Percentiles rank a stretch among this genome's conserved stretches.
phyloP scores from a whole-genome alignment of 2,329 filamentous ascomycete genomes.

The Fusarium begoniae region DNA sequence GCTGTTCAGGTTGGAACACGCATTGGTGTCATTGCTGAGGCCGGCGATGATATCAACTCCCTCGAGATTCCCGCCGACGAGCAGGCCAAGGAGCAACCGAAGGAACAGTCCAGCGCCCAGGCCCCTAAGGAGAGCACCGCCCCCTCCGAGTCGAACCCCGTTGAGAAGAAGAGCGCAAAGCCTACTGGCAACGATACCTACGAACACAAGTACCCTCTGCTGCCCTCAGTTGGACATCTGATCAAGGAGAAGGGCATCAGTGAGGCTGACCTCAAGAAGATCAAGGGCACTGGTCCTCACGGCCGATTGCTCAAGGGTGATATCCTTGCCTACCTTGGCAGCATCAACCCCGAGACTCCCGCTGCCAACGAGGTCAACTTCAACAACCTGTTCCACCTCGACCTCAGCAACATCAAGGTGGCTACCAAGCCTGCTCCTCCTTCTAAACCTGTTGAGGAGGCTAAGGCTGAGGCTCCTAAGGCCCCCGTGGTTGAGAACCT shows the following conservation, averaged over 20 bases:
- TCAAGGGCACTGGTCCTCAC: constrained; percentile 86
- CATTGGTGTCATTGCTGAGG: constrained; percentile 85
- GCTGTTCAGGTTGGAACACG: constrained; percentile 79
- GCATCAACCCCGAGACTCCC: constrained; percentile 77
- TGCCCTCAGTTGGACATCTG: constrained; percentile 85
- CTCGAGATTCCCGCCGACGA: constrained; percentile 81
- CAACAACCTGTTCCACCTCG: constrained; percentile 81
- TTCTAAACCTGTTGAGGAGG: constrained; percentile 44
- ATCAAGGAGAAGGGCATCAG: constrained; percentile 82
- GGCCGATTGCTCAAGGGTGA: constrained; percentile 95
- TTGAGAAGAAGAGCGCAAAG: constrained; percentile 48
- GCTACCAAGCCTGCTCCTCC: constrained; percentile 61
- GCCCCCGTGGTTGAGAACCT: constrained; percentile 58
- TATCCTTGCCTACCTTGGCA: constrained; percentile 87
- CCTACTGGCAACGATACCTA: constrained; percentile 59
- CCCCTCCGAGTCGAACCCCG: constrained; percentile 47
- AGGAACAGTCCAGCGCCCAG: constrained; percentile 55
- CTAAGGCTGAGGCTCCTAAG: constrained; percentile 51
- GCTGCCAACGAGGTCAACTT: constrained; percentile 75
- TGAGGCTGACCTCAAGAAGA: constrained; percentile 79
- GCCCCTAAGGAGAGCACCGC: constrained; percentile 52
- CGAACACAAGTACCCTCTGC: constrained; percentile 76
- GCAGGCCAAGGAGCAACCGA: constrained; percentile 71
- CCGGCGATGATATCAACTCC: constrained; percentile 78
- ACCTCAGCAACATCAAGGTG: constrained; percentile 94